phyloP scores from a whole-genome alignment of 1,139 yeast genomes.

The Geotrichum australiense region DNA sequence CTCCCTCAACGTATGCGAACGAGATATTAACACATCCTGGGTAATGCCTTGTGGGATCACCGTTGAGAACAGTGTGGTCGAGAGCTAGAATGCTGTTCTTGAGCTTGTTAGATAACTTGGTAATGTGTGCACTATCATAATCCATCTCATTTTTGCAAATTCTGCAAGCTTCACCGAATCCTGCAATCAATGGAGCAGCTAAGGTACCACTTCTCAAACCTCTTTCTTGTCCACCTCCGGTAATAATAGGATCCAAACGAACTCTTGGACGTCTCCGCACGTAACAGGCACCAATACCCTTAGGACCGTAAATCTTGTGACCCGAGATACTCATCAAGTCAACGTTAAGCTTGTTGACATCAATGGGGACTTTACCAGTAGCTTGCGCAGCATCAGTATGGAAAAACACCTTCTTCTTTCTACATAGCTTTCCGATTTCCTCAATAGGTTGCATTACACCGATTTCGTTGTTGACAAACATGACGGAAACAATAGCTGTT shows the following conservation, averaged over 20 bases:
- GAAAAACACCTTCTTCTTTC: constrained; percentile 82
- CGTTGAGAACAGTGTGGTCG: constrained; percentile 86
- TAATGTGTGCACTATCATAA: constrained; percentile 67
- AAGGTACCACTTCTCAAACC: constrained; percentile 95
- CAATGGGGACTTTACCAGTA: constrained; percentile 85
- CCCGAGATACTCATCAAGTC: constrained; percentile 91
- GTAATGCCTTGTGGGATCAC: constrained; percentile 65
- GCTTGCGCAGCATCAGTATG: constrained; percentile 99
- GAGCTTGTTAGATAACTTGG: constrained; percentile 63
- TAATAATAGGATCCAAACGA: constrained; percentile 86
- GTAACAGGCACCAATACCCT: constrained; percentile 93
- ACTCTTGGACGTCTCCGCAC: constrained; percentile 98
- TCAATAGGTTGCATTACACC: constrained; percentile 96
- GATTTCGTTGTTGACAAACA: constrained; percentile 97
- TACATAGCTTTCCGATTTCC: constrained; percentile 85
- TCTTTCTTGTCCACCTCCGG: constrained; percentile 99
- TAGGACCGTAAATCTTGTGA: constrained; percentile 96
- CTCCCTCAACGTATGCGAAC: constrained; percentile 97
- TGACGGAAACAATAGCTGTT: constrained; percentile 83
- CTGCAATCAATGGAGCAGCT: constrained; percentile 91
- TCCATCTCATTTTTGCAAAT: constrained; percentile 66
- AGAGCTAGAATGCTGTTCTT: constrained; percentile 65
- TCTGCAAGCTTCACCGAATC: constrained; percentile 97
- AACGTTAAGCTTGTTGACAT: constrained; percentile 88
- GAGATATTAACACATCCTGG: constrained; percentile 96